Conservation (phyloP, 2,329 filamentous ascomycete genomes). For the Pestalotiopsis sp. region DNA sequence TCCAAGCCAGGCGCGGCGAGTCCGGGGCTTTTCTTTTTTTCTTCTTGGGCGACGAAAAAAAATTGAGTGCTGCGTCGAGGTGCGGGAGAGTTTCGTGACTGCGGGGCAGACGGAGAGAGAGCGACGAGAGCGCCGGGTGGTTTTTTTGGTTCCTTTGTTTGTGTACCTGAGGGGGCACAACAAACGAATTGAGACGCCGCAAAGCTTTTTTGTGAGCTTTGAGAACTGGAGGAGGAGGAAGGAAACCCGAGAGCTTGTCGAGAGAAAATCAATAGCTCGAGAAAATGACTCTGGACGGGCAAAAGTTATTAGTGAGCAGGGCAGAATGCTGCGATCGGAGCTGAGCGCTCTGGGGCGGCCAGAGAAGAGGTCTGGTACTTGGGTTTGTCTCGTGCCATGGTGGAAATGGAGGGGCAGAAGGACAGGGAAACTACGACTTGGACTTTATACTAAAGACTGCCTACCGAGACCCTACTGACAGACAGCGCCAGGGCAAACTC, state of each 20-base stretch:
- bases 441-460: conserved; percentile 34
- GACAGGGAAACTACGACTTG: conserved; percentile 35
- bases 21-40: conserved; percentile 1
- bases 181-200: background rate
- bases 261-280: background rate
- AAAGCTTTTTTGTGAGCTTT: no score
- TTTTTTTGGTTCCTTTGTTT: background rate
- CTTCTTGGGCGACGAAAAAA: background rate
- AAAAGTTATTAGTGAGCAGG: conserved; percentile 14
- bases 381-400: conserved; percentile 44
- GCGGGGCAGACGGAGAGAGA: conserved; percentile 5
- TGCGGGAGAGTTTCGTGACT: background rate
- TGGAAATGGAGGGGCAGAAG: conserved; percentile 33
- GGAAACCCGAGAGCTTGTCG: background rate
- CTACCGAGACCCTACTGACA: conserved; percentile 3
- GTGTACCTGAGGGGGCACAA: background rate
- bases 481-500: conserved; percentile 7
- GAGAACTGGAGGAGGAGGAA: background rate
- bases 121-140: background rate
- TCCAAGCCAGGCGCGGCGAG: conserved; percentile 1
- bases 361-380: conserved; percentile 27
- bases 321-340: conserved; percentile 7
- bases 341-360: conserved; percentile 33
- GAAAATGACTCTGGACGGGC: conserved; percentile 13
- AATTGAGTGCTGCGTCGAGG: conserved; percentile 9